These are phyloP conservation scores for Ciborinia camelliae DNA, from an alignment of 2,329 filamentous ascomycete genomes.

Conservation along the genomic window DNA sequence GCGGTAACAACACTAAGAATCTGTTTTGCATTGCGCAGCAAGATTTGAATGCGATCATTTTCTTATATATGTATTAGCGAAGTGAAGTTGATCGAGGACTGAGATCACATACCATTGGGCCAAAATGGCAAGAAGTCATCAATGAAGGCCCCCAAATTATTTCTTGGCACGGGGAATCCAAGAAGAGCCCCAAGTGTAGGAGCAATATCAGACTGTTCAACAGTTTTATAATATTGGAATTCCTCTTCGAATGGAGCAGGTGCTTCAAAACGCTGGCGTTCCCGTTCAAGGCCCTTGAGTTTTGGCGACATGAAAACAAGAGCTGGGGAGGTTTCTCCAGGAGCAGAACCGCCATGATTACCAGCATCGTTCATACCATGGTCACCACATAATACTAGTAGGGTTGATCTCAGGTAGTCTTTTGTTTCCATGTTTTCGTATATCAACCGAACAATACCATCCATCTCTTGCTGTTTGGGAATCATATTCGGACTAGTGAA, in stretches of 20 bases:
- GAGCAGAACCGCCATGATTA: conserved; percentile 91
- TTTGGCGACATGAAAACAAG: conserved; percentile 89
- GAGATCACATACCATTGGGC: conserved; percentile 52
- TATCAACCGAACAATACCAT: conserved; percentile 71
- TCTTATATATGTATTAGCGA: conserved; percentile 33
- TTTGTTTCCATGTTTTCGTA: conserved; percentile 71
- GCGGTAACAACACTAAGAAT: conserved; percentile 73
- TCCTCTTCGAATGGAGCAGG: conserved; percentile 62
- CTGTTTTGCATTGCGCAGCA: conserved; percentile 76
- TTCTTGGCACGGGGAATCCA: conserved; percentile 82
- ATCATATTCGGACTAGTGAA: conserved; percentile 74
- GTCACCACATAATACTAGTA: conserved; percentile 86
- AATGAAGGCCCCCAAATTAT: conserved; percentile 86
- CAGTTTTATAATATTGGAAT: conserved; percentile 76
- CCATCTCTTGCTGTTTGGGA: conserved; percentile 93
- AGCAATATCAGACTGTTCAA: conserved; percentile 94
- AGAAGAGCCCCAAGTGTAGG: conserved; percentile 84
- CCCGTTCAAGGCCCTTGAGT: conserved; percentile 65
- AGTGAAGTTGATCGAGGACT: not conserved
- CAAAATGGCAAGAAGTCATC: conserved; percentile 75
- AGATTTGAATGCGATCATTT: conserved; percentile 60
- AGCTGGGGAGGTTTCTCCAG: conserved; percentile 91
- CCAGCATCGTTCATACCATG: conserved; percentile 99
- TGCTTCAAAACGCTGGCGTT: conserved; percentile 45
- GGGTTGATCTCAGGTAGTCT: conserved; percentile 68